phyloP scores from a whole-genome alignment of 1,284 basidiomycete species.

The Tylopilus sp. region DNA sequence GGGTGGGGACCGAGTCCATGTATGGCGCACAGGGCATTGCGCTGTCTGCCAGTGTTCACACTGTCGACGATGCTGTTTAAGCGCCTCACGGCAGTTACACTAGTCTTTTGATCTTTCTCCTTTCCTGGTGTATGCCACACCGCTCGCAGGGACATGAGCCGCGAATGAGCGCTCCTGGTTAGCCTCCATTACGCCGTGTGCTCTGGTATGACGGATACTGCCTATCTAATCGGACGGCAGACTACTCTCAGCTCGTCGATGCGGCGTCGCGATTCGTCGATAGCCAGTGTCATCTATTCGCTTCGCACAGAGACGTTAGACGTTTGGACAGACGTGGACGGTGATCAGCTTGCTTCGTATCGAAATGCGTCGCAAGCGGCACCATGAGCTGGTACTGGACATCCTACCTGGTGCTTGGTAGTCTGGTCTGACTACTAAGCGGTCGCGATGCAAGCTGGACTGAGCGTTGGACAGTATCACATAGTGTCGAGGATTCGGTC shows the following conservation, averaged over 20 bases:
- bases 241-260: neutral
- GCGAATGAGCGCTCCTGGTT: constrained; percentile 16
- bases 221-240: neutral
- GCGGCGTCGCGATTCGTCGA: neutral
- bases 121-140: neutral
- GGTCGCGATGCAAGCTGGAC: too few species aligned
- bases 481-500: too few species aligned
- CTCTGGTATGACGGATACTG: neutral
- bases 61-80: constrained; percentile 6
- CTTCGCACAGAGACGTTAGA: neutral
- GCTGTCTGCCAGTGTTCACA: too few species aligned
- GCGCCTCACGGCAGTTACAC: too few species aligned
- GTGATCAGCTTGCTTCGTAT: neutral
- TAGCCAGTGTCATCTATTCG: neutral
- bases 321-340: neutral
- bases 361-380: too few species aligned
- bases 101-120: too few species aligned
- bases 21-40: too few species aligned
- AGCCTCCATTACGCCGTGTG: neutral
- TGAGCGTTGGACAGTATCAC: too few species aligned
- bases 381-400: too few species aligned
- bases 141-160: constrained; percentile 28
- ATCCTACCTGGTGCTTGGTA: too few species aligned
- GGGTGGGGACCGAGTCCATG: too few species aligned
- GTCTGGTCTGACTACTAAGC: too few species aligned